Evolutionary conservation across 1,284 basidiomycete species (phyloP).

Genomic region (Termitomyces sp.): DNA sequence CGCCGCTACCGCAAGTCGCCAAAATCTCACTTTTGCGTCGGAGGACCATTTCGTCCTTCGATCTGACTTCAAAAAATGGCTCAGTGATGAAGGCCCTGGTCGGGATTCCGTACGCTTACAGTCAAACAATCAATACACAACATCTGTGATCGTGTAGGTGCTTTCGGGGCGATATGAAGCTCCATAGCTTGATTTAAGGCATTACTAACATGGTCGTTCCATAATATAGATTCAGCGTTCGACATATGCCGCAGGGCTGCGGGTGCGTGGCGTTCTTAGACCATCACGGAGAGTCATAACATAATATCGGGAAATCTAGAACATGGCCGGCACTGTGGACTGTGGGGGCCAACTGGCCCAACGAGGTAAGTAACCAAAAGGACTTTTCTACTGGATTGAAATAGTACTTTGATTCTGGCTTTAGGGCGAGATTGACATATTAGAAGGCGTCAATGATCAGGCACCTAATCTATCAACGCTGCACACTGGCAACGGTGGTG

Average conservation of each 20-base stretch:
- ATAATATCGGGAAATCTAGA: slow-evolving; percentile 22
- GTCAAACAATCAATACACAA: slow-evolving; percentile 47
- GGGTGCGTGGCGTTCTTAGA: slow-evolving; percentile 38
- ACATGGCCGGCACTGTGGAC: slow-evolving; percentile 54
- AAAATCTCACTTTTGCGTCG: slow-evolving; percentile 46
- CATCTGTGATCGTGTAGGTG: slow-evolving; percentile 54
- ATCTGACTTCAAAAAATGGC: slow-evolving; percentile 44
- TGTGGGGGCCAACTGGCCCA: slow-evolving; percentile 46
- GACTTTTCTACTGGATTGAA: background rate
- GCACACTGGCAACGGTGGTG: slow-evolving; percentile 49
- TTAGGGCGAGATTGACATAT: slow-evolving; percentile 64
- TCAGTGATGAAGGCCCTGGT: slow-evolving; percentile 45
- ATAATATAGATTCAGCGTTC: slow-evolving; percentile 43
- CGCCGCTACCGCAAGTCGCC: slow-evolving; percentile 35
- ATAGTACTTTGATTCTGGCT: too few relatives aligned
- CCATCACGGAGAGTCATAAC: background rate
- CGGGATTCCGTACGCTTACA: slow-evolving; percentile 56
- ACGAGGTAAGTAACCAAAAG: slow-evolving; percentile 28
- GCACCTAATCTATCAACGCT: slow-evolving; percentile 54
- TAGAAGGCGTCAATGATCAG: slow-evolving; percentile 64
- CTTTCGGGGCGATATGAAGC: background rate
- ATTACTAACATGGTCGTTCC: background rate
- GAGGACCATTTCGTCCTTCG: slow-evolving; percentile 48
- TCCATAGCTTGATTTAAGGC: background rate
- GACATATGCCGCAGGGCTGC: slow-evolving; percentile 59